Base-by-base conservation (phyloP, 1,139 yeast genomes). In the Hemisphaericaspora xylanilytica region DNA sequence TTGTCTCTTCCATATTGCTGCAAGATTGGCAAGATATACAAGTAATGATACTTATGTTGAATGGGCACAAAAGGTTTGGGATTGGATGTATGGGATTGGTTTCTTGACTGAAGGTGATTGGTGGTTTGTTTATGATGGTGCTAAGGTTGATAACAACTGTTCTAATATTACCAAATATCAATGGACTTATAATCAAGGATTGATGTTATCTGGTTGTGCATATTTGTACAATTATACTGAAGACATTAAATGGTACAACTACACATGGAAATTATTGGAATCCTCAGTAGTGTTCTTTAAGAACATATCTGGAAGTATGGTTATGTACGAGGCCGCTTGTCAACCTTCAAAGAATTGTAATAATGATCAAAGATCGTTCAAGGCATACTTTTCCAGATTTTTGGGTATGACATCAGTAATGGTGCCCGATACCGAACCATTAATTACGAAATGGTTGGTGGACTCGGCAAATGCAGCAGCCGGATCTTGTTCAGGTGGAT, bases 181-280 rank as follows among this genome's bases (percentile, higher is more conserved):
- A 55, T 90, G 97, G 97, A 76, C 92, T 12, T 90, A 90, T 65
- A 90, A 89, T 54, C 85, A 82, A 50, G 97, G 96, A 5, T 69
- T 90, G 44, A 63, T 87, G 63, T 57, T 88, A 56, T 63, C 88
- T 1, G 97, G 97, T 3, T 70, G 84, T 49, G 96, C 97, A 1
- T 88, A 78, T 59, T 64, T 90, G 56, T 87, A 82, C 63, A 86
- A 86, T 58, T 71, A 71, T 52, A 87, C 96, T 1, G 78, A 69
- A 31, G 83, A 84, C 42, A 72, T 72, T 12, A 59, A 58, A 32
- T 90, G 97, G 97, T 67, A 70, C 42, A 66, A 66, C 27, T 75
- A 95, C 55, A 73, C 86, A 0, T 54, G 67, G 45, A 66, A 70
- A 32, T 72, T 78, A 39, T 57, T 83, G 39, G 53, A 65, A 31